Conservation (phyloP, 768 basidiomycete genomes). For the Vararia minispora region DNA sequence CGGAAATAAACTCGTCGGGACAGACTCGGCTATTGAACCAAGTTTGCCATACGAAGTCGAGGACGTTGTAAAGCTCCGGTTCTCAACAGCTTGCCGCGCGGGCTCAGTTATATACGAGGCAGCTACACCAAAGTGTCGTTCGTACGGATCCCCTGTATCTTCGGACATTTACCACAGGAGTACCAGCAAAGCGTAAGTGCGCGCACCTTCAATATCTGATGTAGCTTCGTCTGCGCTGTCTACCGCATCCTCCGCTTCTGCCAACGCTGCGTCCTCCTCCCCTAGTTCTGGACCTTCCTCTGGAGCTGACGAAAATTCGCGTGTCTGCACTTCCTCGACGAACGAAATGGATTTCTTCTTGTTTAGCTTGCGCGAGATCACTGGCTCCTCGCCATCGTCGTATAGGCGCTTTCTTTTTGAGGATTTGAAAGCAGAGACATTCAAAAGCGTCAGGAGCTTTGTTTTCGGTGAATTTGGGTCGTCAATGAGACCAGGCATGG, state of each 20-base stretch:
- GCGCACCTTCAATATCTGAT: conserved; percentile 13
- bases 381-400: conserved; percentile 29
- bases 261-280: conserved; percentile 5
- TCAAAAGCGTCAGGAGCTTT: conserved; percentile 77
- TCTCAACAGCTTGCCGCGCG: conserved; percentile 41
- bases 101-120: conserved; percentile 39
- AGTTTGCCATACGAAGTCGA: conserved; percentile 44
- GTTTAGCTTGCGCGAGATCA: conserved; percentile 53
- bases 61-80: conserved; percentile 42
- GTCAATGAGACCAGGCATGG: too few relatives aligned
- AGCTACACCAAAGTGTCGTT: conserved; percentile 60
- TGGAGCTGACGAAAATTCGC: too few relatives aligned
- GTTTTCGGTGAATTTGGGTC: conserved; percentile 52
- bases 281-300: conserved; percentile 4
- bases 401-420: conserved; percentile 38
- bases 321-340: not conserved
- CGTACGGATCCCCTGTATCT: conserved; percentile 39
- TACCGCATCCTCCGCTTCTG: conserved; percentile 13
- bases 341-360: conserved; percentile 41
- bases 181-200: not conserved
- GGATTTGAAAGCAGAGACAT: conserved; percentile 73
- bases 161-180: not conserved
- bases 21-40: conserved; percentile 40
- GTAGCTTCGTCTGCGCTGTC: not conserved
- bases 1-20: conserved; percentile 35